These are phyloP conservation scores for Neofusicoccum laricinum DNA, from an alignment of 2,329 filamentous ascomycete species.

Conservation along the genomic window DNA sequence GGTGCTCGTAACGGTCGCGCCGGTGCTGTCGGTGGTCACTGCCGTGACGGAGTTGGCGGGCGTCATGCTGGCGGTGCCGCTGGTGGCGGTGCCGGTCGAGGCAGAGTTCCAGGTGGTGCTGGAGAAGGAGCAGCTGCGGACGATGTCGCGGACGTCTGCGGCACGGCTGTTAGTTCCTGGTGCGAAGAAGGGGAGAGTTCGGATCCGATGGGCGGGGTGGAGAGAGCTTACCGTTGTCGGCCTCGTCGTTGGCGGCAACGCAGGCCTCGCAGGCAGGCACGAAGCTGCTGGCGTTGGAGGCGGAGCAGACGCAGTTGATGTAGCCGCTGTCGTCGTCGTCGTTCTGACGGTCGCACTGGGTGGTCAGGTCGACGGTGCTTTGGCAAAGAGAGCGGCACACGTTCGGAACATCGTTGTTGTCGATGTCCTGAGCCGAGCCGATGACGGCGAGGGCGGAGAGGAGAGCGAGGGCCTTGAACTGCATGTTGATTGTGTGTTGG, in stretches of 20 bases:
- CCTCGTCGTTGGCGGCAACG: conserved; percentile 26
- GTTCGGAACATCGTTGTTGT: conserved; percentile 28
- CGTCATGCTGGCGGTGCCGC: conserved; percentile 15
- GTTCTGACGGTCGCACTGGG: conserved; percentile 25
- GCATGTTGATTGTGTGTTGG: neutral
- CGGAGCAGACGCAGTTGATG: conserved; percentile 30
- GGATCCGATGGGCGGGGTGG: neutral
- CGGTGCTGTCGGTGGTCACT: neutral
- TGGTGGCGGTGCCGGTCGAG: conserved; percentile 13
- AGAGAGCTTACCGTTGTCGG: conserved; percentile 23
- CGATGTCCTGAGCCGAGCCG: conserved; percentile 22
- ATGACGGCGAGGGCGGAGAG: neutral
- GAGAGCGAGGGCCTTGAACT: conserved; percentile 1
- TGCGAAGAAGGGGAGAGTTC: neutral
- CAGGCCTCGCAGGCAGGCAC: conserved; percentile 32
- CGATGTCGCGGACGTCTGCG: conserved; percentile 28
- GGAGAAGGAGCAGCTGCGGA: conserved; percentile 29
- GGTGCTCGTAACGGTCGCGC: neutral
- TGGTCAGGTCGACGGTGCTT: conserved; percentile 24
- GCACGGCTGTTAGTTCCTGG: neutral
- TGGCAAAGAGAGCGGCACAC: conserved; percentile 30
- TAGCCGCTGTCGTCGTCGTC: conserved; percentile 25
- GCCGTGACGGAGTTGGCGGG: neutral
- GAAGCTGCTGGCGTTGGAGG: conserved; percentile 23
- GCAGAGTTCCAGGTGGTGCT: conserved; percentile 26